phyloP scores from a whole-genome alignment of 805 yeast genomes.

The Phaffomyces antillensis region DNA sequence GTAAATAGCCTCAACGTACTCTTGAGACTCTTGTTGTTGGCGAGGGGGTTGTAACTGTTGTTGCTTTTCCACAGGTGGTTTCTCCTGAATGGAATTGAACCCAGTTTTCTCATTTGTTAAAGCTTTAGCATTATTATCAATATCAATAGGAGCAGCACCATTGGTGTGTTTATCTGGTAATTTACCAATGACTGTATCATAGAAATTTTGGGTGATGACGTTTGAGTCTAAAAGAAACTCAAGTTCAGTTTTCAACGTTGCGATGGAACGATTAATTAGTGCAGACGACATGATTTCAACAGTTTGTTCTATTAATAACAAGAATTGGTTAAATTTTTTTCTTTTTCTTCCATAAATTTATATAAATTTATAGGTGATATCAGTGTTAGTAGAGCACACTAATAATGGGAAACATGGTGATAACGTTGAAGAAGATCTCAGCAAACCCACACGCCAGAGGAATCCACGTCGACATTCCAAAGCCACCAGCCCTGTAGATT shows the following conservation, averaged over 20 bases:
- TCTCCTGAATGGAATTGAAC: too few relatives aligned
- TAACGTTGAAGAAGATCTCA: constrained; percentile 57
- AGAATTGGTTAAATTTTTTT: too few relatives aligned
- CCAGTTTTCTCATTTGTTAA: neutral
- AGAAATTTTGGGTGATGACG: constrained; percentile 55
- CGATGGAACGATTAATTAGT: constrained; percentile 67
- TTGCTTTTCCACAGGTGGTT: too few relatives aligned
- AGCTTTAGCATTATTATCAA: neutral
- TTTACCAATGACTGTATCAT: constrained; percentile 38
- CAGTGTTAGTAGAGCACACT: constrained; percentile 32
- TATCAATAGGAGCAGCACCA: constrained; percentile 10
- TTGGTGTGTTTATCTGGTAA: constrained; percentile 56
- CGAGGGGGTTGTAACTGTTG: neutral
- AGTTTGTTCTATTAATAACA: too few relatives aligned
- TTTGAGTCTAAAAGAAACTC: constrained; percentile 73
- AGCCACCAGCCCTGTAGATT: constrained; percentile 70
- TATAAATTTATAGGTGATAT: too few relatives aligned
- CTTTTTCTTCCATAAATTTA: too few relatives aligned
- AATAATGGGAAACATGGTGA: constrained; percentile 58
- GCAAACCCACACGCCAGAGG: constrained; percentile 79
- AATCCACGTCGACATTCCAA: constrained; percentile 92
- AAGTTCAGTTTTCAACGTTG: constrained; percentile 69
- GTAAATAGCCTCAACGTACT: constrained; percentile 62
- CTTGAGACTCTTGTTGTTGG: constrained; percentile 31
- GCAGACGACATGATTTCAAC: constrained; percentile 37